Conservation (phyloP, 441 rosid species). For the Pelargonium myrrhifolium region DNA sequence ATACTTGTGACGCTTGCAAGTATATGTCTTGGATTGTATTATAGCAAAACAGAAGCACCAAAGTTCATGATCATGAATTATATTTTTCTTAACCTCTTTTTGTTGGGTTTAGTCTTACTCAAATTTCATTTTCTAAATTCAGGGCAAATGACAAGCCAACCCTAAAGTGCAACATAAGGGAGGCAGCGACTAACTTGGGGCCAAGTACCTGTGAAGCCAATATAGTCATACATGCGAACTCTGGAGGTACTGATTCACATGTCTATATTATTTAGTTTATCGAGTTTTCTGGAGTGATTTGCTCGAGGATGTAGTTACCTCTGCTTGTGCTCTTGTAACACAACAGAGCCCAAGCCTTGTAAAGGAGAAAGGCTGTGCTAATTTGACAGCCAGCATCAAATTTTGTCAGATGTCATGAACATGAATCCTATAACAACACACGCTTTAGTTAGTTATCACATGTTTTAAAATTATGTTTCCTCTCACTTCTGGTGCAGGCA, state of each 20-base stretch:
- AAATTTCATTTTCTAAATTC: not conserved
- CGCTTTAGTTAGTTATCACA: not conserved
- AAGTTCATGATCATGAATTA: not conserved
- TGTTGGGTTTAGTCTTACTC: not conserved
- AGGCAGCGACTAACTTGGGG: not conserved
- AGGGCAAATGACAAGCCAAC: not conserved
- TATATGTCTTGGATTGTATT: not conserved
- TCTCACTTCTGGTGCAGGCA: slow-evolving; percentile 10
- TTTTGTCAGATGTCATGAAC: too few relatives aligned
- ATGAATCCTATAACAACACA: too few relatives aligned
- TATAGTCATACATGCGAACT: slow-evolving; percentile 9
- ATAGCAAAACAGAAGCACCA: not conserved
- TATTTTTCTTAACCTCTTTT: not conserved
- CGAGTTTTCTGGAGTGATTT: not conserved
- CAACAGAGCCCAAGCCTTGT: too few relatives aligned
- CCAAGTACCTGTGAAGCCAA: slow-evolving; percentile 20
- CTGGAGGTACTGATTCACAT: slow-evolving; percentile 18
- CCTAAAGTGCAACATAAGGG: slow-evolving; percentile 5
- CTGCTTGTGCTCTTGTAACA: too few relatives aligned
- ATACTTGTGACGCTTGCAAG: not conserved
- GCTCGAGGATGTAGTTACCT: not conserved
- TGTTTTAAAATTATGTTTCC: not conserved
- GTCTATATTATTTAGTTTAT: not conserved
- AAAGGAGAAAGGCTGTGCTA: too few relatives aligned
- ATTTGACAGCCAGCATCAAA: too few relatives aligned